phyloP scores from a whole-genome alignment of 805 yeast genomes.

The Starmera quercuum region DNA sequence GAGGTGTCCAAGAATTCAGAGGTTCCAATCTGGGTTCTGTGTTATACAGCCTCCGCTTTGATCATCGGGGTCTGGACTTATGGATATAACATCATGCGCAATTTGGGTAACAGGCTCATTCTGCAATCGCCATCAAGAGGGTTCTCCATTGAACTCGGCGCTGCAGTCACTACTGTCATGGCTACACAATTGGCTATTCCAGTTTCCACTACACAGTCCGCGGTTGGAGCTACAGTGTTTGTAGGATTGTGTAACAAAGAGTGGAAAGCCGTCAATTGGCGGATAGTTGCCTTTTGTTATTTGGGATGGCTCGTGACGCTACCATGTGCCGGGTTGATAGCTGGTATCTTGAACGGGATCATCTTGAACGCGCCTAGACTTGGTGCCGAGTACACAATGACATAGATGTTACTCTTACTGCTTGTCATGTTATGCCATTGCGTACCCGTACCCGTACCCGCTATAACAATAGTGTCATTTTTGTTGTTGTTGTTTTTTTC shows the following conservation, averaged over 20 bases:
- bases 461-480: too few species aligned
- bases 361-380: conserved; percentile 55
- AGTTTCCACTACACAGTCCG: conserved; percentile 71
- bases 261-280: conserved; percentile 62
- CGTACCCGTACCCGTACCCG: too few species aligned
- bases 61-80: conserved; percentile 64
- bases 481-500: too few species aligned
- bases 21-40: conserved; percentile 67
- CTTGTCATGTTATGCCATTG: too few species aligned
- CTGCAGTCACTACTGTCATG: conserved; percentile 68
- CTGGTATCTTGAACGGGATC: conserved; percentile 59
- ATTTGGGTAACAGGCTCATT: conserved; percentile 67
- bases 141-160: conserved; percentile 68
- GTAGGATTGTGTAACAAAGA: conserved; percentile 70
- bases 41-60: conserved; percentile 58
- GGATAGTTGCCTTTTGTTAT: conserved; percentile 67
- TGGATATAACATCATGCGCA: conserved; percentile 64
- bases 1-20: conserved; percentile 36
- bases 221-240: conserved; percentile 70
- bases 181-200: conserved; percentile 70
- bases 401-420: too few species aligned
- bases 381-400: conserved; percentile 24
- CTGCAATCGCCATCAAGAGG: conserved; percentile 77
- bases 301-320: conserved; percentile 66
- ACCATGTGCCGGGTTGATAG: conserved; percentile 66